Evolutionary conservation across 768 basidiomycete genomes (phyloP).

Genomic region (Ephemerocybe angulata): DNA sequence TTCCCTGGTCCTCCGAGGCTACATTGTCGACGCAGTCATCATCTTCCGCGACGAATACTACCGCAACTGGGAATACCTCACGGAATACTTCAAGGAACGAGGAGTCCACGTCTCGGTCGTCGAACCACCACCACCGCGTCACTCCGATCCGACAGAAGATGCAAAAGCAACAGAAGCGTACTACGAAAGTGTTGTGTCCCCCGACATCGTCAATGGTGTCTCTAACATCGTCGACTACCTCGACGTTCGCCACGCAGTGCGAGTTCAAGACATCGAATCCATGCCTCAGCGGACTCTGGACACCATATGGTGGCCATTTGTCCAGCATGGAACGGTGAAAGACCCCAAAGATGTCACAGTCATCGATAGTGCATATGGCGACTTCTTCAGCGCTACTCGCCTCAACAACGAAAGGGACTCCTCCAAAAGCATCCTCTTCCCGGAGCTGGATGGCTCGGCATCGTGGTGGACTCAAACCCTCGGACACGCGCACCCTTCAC

Average conservation of each 20-base stretch:
- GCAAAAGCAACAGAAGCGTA: slow-evolving; percentile 59
- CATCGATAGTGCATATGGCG: slow-evolving; percentile 85
- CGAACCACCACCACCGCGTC: slow-evolving; percentile 53
- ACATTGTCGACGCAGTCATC: slow-evolving; percentile 78
- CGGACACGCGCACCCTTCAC: slow-evolving; percentile 73
- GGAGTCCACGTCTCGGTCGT: slow-evolving; percentile 54
- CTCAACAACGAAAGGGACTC: slow-evolving; percentile 17
- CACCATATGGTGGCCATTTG: slow-evolving; percentile 95
- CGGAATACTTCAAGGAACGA: slow-evolving; percentile 72
- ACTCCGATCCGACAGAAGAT: slow-evolving; percentile 44
- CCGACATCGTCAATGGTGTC: slow-evolving; percentile 34
- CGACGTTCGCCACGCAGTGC: slow-evolving; percentile 55
- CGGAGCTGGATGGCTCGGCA: slow-evolving; percentile 85
- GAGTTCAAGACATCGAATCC: slow-evolving; percentile 69
- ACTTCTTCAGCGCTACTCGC: slow-evolving; percentile 78
- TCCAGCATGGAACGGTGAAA: slow-evolving; percentile 77
- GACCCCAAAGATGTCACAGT: slow-evolving; percentile 74
- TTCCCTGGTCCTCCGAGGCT: slow-evolving; percentile 85
- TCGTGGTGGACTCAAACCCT: slow-evolving; percentile 98
- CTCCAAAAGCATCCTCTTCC: slow-evolving; percentile 33
- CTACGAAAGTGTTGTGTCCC: slow-evolving; percentile 51
- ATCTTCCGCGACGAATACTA: slow-evolving; percentile 87
- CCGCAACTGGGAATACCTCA: slow-evolving; percentile 80
- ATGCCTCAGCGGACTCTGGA: slow-evolving; percentile 78
- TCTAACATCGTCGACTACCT: slow-evolving; percentile 52